A percentile compares a stretch with the other conserved stretches of the same genome.
phyloP scores from a whole-genome alignment of 805 yeast genomes.

The Pichia cephalocereana region DNA sequence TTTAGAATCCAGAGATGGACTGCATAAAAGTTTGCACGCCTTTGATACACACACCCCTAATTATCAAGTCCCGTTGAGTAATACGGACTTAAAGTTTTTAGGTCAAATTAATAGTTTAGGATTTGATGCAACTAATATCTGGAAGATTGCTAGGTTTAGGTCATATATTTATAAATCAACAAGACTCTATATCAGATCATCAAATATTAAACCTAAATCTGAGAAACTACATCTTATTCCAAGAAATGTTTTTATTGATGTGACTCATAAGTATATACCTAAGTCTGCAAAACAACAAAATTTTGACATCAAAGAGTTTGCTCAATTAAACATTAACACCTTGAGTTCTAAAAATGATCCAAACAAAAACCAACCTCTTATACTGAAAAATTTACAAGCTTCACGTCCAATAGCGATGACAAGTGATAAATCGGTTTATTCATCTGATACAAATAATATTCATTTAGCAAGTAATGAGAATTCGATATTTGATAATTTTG shows the following conservation, averaged over 20 bases:
- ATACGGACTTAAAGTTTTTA: constrained; percentile 67
- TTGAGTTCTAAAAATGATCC: not conserved
- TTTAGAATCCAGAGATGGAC: not conserved
- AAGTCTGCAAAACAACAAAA: not conserved
- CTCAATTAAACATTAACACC: no score
- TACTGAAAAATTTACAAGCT: constrained; percentile 2
- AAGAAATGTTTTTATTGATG: constrained; percentile 44
- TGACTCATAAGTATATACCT: constrained; percentile 18
- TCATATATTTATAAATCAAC: constrained; percentile 59
- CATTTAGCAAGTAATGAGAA: not conserved
- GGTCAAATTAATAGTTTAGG: constrained; percentile 67
- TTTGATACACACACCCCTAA: constrained; percentile 30
- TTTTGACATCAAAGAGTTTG: not conserved
- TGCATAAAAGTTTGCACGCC: not conserved
- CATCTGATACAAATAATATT: not conserved
- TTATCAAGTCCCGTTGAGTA: constrained; percentile 43
- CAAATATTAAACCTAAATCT: not conserved
- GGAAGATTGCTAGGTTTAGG: constrained; percentile 72
- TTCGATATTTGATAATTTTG: constrained; percentile 14
- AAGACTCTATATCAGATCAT: constrained; percentile 18
- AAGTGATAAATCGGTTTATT: constrained; percentile 16
- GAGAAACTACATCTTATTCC: constrained; percentile 30
- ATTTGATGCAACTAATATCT: constrained; percentile 56
- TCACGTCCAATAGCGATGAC: constrained; percentile 2
- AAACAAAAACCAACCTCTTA: not conserved